Base-by-base conservation (phyloP, 441 rosid genomes). In the Pelargonium cotyledonis region DNA sequence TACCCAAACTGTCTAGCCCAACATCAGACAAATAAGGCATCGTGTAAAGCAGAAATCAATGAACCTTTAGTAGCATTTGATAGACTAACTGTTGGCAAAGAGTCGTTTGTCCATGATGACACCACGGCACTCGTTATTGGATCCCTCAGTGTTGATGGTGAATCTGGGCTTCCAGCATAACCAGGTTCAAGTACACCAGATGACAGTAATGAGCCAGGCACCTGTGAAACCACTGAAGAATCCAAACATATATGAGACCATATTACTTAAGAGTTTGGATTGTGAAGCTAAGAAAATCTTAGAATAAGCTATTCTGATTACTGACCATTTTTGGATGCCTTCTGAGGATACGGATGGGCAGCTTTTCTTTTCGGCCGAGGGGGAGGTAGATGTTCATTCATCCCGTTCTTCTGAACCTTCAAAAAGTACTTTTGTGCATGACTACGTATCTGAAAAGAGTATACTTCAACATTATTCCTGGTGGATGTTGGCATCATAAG, bases 41-140 rank as follows among this genome's bases (percentile, higher is more conserved):
- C 26, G 57, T 57, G 18, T 57, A 57, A 44, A 18, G 11, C 6
- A n/a, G 38, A 16, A 65, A 8, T 21, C 18, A 7, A 47, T 57
- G 35, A 65, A 90, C 97, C 96, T 84, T 85, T 82, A 70, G 83
- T 60, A 41, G 80, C 77, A 61, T 68, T 77, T 4, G 89, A 82
- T 74, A 84, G 84, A 77, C 81, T 80, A 65, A 82, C 81, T 61
- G 82, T 76, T 61, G 81, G 91, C 55, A 65, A 60, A 12, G 78
- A 21, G 40, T 85, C 89, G 76, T 85, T 85, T 68, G 81, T 85
- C 92, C 88, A 81, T 38, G 96, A 82, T 74, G 84, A 76, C 8
- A 84, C 73, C 65, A 82, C 79, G 16, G 83, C 79, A 69, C 75
- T 74, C 69, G 77, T 72, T 74, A 80, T 68, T 61, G 93, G 85